Conservation (phyloP, 805 yeast genomes). For the Lipomyces sp. region DNA sequence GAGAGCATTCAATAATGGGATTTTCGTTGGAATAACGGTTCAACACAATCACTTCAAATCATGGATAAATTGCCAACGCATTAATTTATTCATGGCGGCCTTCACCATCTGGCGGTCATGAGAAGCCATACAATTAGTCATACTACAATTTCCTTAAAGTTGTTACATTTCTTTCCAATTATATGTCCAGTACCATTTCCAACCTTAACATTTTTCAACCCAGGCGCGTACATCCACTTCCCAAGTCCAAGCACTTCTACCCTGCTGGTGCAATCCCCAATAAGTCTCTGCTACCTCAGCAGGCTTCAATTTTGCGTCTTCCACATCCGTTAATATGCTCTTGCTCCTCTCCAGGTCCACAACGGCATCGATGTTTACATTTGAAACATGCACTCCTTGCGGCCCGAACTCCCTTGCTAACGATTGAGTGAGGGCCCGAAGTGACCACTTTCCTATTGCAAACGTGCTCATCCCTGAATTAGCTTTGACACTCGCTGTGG, state of each 20-base stretch:
- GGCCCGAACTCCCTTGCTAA: constrained; percentile 31
- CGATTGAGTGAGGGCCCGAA: constrained; percentile 28
- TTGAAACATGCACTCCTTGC: constrained; percentile 31
- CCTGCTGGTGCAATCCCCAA: constrained; percentile 31
- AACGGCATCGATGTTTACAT: constrained; percentile 31
- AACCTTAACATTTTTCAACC: constrained; percentile 28
- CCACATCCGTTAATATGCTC: constrained; percentile 15
- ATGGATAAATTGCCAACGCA: too few relatives aligned
- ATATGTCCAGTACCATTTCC: not conserved
- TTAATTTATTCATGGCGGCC: too few relatives aligned
- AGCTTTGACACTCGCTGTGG: constrained; percentile 34
- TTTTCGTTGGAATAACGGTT: too few relatives aligned
- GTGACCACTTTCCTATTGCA: constrained; percentile 28
- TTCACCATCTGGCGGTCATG: too few relatives aligned
- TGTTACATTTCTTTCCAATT: not conserved
- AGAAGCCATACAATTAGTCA: not conserved
- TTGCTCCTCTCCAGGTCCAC: constrained; percentile 20
- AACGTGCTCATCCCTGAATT: constrained; percentile 30
- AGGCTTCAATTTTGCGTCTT: constrained; percentile 29
- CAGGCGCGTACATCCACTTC: constrained; percentile 34
- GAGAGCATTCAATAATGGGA: too few relatives aligned
- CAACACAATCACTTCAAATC: too few relatives aligned
- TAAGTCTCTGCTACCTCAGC: constrained; percentile 27
- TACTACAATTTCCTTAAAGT: not conserved
- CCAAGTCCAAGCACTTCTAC: constrained; percentile 28